phyloP scores from a whole-genome alignment of 495 filamentous ascomycete genomes.

The Schizothecium vesticola region DNA sequence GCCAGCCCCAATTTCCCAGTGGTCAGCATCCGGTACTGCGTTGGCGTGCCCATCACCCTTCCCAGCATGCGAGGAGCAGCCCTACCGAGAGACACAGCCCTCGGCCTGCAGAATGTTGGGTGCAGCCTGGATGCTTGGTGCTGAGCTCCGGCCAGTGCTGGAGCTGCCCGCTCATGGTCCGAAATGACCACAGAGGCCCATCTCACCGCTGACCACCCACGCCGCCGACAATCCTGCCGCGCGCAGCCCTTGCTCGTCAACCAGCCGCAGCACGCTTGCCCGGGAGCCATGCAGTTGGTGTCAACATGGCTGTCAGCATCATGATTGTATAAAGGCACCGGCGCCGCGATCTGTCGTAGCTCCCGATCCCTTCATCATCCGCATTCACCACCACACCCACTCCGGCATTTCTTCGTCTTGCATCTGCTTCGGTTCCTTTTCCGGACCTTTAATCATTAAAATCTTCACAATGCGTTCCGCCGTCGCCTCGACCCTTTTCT shows the following conservation, averaged over 20 bases:
- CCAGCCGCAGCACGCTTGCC: background rate
- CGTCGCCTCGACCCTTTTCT: constrained; percentile 1
- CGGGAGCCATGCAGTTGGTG: background rate
- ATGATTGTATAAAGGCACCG: background rate
- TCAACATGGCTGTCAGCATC: background rate
- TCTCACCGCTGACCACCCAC: background rate
- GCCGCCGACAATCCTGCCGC: background rate
- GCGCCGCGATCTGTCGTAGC: background rate
- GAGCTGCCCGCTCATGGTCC: background rate
- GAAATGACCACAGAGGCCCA: background rate
- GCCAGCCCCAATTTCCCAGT: background rate
- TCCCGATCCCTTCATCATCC: background rate
- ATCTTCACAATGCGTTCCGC: constrained; percentile 7
- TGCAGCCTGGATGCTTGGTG: background rate
- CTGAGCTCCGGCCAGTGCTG: background rate
- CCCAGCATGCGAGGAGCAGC: background rate
- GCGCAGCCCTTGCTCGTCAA: background rate
- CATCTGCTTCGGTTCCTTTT: background rate
- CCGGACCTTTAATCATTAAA: background rate
- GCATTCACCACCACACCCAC: background rate
- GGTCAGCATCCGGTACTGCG: background rate
- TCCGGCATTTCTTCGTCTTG: background rate
- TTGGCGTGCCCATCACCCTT: background rate
- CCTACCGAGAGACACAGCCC: background rate
- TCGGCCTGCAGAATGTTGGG: background rate